These are phyloP conservation scores for Gaeumannomyces tritici DNA, from an alignment of 2,329 filamentous ascomycete genomes.

Conservation along the genomic window DNA sequence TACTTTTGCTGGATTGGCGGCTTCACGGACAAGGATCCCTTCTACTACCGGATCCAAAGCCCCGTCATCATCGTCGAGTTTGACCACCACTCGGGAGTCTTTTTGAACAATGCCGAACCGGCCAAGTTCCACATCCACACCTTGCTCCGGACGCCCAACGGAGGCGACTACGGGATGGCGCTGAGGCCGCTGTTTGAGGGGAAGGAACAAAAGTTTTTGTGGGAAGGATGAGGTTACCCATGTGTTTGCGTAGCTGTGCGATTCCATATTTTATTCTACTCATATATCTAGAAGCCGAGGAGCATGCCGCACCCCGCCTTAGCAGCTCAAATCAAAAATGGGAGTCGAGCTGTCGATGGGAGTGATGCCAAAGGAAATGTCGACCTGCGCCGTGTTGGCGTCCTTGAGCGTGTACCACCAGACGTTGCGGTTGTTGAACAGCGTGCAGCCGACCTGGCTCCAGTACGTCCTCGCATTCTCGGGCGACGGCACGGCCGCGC, in stretches of 20 bases:
- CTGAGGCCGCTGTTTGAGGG: constrained; percentile 27
- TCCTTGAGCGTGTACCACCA: constrained; percentile 78
- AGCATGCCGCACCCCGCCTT: too few relatives aligned
- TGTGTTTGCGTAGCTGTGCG: too few relatives aligned
- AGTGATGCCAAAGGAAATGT: constrained; percentile 61
- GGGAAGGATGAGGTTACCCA: constrained; percentile 21
- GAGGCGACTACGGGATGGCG: constrained; percentile 62
- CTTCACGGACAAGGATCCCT: constrained; percentile 55
- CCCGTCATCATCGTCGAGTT: constrained; percentile 69
- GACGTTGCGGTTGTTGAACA: constrained; percentile 54
- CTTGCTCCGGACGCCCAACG: constrained; percentile 61
- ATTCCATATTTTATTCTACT: too few relatives aligned
- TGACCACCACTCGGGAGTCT: constrained; percentile 72
- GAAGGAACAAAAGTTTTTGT: constrained; percentile 28
- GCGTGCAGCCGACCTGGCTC: constrained; percentile 65
- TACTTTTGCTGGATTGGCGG: constrained; percentile 75
- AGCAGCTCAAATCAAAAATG: not conserved
- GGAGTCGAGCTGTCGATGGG: not conserved
- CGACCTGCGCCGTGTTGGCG: constrained; percentile 45
- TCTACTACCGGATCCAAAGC: constrained; percentile 71
- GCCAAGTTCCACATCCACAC: constrained; percentile 76
- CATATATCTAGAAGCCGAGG: too few relatives aligned
- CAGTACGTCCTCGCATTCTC: constrained; percentile 73
- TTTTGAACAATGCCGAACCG: constrained; percentile 62
- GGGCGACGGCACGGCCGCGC: constrained; percentile 50